Base-by-base conservation (phyloP, 2,329 filamentous ascomycete species). In the Pseudocercospora crystallina region DNA sequence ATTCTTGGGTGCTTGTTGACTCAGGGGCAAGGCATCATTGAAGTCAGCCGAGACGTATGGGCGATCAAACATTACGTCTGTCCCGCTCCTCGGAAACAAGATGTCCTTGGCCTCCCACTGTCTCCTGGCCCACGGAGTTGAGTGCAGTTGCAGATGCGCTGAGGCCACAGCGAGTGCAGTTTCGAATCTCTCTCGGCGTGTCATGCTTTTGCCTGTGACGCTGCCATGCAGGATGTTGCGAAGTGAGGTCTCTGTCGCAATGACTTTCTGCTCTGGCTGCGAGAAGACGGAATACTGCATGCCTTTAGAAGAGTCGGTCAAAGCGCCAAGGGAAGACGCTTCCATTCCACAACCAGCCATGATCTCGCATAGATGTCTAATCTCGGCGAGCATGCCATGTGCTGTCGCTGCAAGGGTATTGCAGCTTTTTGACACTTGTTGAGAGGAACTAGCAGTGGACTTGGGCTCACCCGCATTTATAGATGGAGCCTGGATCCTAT, bases 41-140 rank as follows among this genome's bases (percentile, higher is more conserved):
- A 57, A 57, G 10, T 54, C 43, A 0, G 52, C 46, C 5, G 54
- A 42, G 7, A 55, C 46, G 43, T 55, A 57, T 29, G 54, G 54
- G 11, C 40, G 17, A 26, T 57, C 43, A 39, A 54, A 42, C 12
- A 43, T n/a, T 12, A 48, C 37, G n/a, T 45, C 26, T 5, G 8
- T 2, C n/a, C 3, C 8, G n/a, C 29, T 35, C 17, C 42, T 29
- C 9, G 55, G 55, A 34, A 57, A 57, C 8, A 40, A 13, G 8
- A 57, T 41, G 35, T 55, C 55, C 10, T 42, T 29, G 1, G 55
- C 40, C 39, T 52, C 48, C 54, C 55, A 58, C n/a, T 58, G 52
- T 31, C 42, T 39, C 34, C 51, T 41, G 8, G 55, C 48, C 55
- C 55, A 56, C 12, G 53, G 41, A 2, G 55, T 58, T 2, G 52